Percentiles rank a stretch among this genome's conserved stretches.
Conservation (phyloP, 2,329 filamentous ascomycete genomes). For the Metarhizium brunneum region DNA sequence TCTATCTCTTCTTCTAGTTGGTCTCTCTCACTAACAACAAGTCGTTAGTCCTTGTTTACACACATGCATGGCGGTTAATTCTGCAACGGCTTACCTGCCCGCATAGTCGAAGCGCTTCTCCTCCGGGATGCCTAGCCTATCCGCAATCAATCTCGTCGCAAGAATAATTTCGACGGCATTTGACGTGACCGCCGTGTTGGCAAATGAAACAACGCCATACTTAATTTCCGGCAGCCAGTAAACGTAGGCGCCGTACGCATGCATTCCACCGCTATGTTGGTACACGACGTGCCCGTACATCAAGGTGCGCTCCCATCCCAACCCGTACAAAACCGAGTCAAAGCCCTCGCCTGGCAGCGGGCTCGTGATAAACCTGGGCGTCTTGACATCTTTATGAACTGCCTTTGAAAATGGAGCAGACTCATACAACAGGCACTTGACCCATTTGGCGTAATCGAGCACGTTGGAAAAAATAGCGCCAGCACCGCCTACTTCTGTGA, state of each 20-base stretch:
- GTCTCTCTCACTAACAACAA: neutral
- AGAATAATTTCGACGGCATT: constrained; percentile 20
- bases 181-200: constrained; percentile 32
- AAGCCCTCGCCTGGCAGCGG: neutral
- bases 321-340: constrained; percentile 16
- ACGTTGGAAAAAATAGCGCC: constrained; percentile 36
- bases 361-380: constrained; percentile 19
- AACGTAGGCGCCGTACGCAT: constrained; percentile 17
- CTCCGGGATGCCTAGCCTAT: constrained; percentile 14
- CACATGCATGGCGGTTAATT: no score
- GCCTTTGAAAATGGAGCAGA: constrained; percentile 14
- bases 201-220: constrained; percentile 20
- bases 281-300: constrained; percentile 19
- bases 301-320: constrained; percentile 19
- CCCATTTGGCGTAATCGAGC: constrained; percentile 42
- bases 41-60: neutral
- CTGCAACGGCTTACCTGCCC: neutral
- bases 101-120: constrained; percentile 12
- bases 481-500: constrained; percentile 26
- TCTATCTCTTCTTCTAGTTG: constrained; percentile 1
- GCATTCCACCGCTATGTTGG: constrained; percentile 19
- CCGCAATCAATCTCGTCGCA: constrained; percentile 19
- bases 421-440: constrained; percentile 33
- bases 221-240: constrained; percentile 22
- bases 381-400: constrained; percentile 20